Conservation (phyloP, 2,329 filamentous ascomycete species). For the Elsinoe perseae region DNA sequence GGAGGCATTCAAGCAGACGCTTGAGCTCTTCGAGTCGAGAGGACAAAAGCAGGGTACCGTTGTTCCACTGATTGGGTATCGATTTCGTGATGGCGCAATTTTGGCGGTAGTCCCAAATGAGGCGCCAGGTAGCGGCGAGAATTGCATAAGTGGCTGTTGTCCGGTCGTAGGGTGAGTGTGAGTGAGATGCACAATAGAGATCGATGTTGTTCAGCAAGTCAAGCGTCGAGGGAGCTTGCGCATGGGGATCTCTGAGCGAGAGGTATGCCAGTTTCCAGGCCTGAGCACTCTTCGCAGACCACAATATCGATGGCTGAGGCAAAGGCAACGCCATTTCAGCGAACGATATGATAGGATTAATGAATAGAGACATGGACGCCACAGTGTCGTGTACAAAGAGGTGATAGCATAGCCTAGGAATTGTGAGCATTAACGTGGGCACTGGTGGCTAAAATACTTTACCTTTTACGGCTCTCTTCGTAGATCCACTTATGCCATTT, state of each 20-base stretch:
- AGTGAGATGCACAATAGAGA: conserved; percentile 43
- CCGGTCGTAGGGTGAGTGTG: conserved; percentile 43
- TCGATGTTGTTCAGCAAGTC: conserved; percentile 53
- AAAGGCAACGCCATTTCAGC: conserved; percentile 60
- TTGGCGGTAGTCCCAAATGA: conserved; percentile 60
- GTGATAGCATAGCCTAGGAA: conserved; percentile 48
- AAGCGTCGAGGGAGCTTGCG: conserved; percentile 44
- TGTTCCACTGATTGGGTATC: conserved; percentile 38
- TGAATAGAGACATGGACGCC: conserved; percentile 58
- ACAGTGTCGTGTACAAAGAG: conserved; percentile 59
- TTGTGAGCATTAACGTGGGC: neutral
- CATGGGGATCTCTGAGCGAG: conserved; percentile 29
- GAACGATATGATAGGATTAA: conserved; percentile 59
- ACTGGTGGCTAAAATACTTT: neutral
- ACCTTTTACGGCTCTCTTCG: conserved; percentile 59
- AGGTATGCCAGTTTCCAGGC: conserved; percentile 59
- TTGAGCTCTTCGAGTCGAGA: conserved; percentile 57
- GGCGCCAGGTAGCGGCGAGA: conserved; percentile 57
- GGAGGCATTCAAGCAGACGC: conserved; percentile 48
- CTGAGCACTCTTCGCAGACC: conserved; percentile 55
- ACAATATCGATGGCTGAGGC: conserved; percentile 54
- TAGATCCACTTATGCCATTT: conserved; percentile 60
- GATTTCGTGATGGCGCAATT: conserved; percentile 47
- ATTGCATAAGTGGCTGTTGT: conserved; percentile 53
- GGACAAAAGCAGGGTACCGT: conserved; percentile 34